Base-by-base conservation (phyloP, 192 early-diverging fungal genomes). In the Piromyces finnis region DNA sequence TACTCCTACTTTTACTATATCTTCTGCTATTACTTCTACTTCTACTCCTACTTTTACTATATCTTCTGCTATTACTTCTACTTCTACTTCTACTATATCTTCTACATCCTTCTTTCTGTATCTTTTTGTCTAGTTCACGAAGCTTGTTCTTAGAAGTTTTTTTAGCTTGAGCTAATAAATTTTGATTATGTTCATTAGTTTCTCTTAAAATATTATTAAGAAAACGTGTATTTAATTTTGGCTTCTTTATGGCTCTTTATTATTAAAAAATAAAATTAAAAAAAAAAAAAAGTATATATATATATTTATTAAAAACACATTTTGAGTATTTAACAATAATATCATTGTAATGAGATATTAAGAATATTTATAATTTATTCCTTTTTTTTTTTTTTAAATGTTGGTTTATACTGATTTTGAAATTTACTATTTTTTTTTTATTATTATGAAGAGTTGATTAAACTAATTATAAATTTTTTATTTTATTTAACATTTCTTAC, bases 171-270 rank as follows among this genome's bases (percentile, higher is more conserved):
- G 81, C 37, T 27, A 88, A 77, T 77, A 88, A 80, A 18, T 81
- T 82, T 29, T 88, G 83, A 82, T 88, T 88, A 81, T 88, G 87
- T 28, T 37, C 30, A 78, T 87, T 84, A 6, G 86, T 87, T 78
- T 80, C 82, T 29, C 80, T 77, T 27, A 88, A 82, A 22, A 88
- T 81, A 26, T 78, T 81, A 12, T 82, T 79, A 39, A 88, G 82
- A 78, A 88, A 88, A 16, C 85, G 79, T 29, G 78, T 87, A 78
- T 88, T 88, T 14, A 86, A 82, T 81, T 86, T 87, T 26, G 85
- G 85, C 18, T 83, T 68, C 29, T 85, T 88, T 11, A n/a, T 18
- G n/a, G 16, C 9, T n/a, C 51, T 79, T 78, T 29, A 1, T 35
- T 35, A 14, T 6, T 32, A 32, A n/a, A n/a, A n/a, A n/a, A n/a